Conservation (phyloP, 805 yeast species). For the Hanseniaspora vineae region DNA sequence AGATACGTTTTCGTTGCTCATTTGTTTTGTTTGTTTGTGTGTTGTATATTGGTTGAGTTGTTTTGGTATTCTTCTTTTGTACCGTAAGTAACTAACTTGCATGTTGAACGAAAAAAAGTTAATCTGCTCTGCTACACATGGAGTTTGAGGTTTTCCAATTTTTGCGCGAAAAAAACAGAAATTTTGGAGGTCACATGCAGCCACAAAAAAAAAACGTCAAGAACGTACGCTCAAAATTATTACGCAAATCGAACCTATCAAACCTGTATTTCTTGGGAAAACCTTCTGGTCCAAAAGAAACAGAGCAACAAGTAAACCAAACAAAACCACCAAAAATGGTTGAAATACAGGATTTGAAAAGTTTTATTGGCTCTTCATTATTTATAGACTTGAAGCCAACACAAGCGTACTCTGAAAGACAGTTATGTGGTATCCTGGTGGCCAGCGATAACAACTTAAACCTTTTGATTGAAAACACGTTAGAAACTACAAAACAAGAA, state of each 20-base stretch:
- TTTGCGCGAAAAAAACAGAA: too few species aligned
- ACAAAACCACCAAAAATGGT: slow-evolving; percentile 4
- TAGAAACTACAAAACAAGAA: slow-evolving; percentile 14
- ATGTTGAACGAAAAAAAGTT: too few species aligned
- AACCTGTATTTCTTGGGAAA: too few species aligned
- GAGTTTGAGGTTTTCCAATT: too few species aligned
- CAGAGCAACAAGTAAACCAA: too few species aligned
- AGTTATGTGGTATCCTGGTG: slow-evolving; percentile 26
- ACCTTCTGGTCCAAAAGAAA: not conserved
- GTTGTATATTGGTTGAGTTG: not conserved
- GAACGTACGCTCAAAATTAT: too few species aligned
- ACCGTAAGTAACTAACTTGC: too few species aligned
- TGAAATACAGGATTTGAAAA: slow-evolving; percentile 11
- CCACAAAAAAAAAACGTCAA: too few species aligned
- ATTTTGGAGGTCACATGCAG: too few species aligned
- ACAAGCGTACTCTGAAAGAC: slow-evolving; percentile 21
- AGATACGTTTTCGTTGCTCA: not conserved
- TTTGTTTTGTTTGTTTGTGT: not conserved
- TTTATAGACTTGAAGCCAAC: slow-evolving; percentile 22
- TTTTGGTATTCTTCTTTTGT: not conserved
- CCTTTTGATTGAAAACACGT: slow-evolving; percentile 27
- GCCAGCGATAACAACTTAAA: slow-evolving; percentile 34
- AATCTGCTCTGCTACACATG: too few species aligned
- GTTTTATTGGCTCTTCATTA: slow-evolving; percentile 22
- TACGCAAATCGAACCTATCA: too few species aligned